These are phyloP conservation scores for Coniochaeta prunicola DNA, from an alignment of 2,329 filamentous ascomycete genomes.

Conservation along the genomic window DNA sequence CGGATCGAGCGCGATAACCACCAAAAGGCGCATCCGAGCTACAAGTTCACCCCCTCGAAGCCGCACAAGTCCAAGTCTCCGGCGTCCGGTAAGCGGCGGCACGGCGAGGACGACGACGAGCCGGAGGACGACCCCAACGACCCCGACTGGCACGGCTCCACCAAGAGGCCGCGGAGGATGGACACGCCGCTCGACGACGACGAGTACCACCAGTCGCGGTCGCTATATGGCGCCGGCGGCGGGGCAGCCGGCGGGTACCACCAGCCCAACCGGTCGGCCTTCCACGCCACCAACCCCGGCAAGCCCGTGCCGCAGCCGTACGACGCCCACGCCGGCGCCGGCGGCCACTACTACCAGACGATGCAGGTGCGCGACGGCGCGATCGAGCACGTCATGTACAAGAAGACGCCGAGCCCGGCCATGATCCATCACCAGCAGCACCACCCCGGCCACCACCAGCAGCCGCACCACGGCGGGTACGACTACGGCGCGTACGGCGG, in stretches of 20 bases:
- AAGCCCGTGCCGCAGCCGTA: conserved; percentile 31
- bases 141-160: background rate
- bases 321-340: conserved; percentile 18
- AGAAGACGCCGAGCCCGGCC: conserved; percentile 25
- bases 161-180: background rate
- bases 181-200: conserved; percentile 2
- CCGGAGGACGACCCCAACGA: conserved; percentile 19
- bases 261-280: conserved; percentile 20
- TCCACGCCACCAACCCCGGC: conserved; percentile 25
- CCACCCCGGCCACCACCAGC: background rate
- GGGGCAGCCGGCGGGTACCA: too few species aligned
- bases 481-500: background rate
- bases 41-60: conserved; percentile 91
- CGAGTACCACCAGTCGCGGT: conserved; percentile 15
- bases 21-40: conserved; percentile 74
- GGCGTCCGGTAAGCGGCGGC: conserved; percentile 20
- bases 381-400: conserved; percentile 23
- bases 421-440: background rate
- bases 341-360: conserved; percentile 28
- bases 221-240: background rate
- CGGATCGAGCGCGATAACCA: conserved; percentile 79
- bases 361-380: conserved; percentile 15
- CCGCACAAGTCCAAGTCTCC: conserved; percentile 28
- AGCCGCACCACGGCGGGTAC: background rate
- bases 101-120: conserved; percentile 35